Conservation (phyloP, 768 basidiomycete species). For the Psilocybe tampanensis region DNA sequence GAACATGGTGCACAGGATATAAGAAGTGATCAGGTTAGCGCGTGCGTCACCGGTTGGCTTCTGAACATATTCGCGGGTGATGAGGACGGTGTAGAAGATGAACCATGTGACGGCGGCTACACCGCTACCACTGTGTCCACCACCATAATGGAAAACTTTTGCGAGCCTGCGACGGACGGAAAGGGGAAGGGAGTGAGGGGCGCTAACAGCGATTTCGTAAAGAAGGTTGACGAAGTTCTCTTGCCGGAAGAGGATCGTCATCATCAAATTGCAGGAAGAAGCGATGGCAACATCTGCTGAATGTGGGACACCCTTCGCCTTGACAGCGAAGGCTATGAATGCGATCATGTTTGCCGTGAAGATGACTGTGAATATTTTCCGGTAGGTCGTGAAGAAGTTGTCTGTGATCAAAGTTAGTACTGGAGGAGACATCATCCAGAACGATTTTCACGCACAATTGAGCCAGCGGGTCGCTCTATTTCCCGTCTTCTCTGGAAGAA, state of each 20-base stretch:
- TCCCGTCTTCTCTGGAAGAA: constrained; percentile 19
- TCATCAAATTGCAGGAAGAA: constrained; percentile 45
- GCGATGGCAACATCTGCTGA: constrained; percentile 41
- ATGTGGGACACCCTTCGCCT: constrained; percentile 34
- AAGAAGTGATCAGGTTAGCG: constrained; percentile 37
- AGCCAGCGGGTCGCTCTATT: constrained; percentile 13
- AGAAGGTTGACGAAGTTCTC: constrained; percentile 57
- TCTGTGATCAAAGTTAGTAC: constrained; percentile 11
- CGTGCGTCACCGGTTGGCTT: constrained; percentile 28
- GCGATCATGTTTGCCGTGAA: constrained; percentile 52
- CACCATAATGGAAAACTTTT: constrained; percentile 57
- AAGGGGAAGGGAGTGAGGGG: constrained; percentile 38
- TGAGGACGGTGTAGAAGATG: constrained; percentile 47
- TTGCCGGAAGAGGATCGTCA: constrained; percentile 44
- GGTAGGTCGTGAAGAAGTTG: constrained; percentile 44
- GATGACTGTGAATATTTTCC: constrained; percentile 55
- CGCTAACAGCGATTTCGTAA: constrained; percentile 46
- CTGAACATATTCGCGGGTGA: constrained; percentile 37
- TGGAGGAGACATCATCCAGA: constrained; percentile 25
- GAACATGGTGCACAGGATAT: constrained; percentile 49
- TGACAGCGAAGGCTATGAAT: constrained; percentile 42
- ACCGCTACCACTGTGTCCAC: constrained; percentile 55
- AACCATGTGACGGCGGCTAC: constrained; percentile 56
- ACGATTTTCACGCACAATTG: constrained; percentile 35
- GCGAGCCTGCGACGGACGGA: constrained; percentile 48